Percentiles rank a stretch among this genome's conserved stretches.
These are phyloP conservation scores for Akanthomyces uredinophilus DNA, from an alignment of 2,329 filamentous ascomycete species.

Conservation along the genomic window DNA sequence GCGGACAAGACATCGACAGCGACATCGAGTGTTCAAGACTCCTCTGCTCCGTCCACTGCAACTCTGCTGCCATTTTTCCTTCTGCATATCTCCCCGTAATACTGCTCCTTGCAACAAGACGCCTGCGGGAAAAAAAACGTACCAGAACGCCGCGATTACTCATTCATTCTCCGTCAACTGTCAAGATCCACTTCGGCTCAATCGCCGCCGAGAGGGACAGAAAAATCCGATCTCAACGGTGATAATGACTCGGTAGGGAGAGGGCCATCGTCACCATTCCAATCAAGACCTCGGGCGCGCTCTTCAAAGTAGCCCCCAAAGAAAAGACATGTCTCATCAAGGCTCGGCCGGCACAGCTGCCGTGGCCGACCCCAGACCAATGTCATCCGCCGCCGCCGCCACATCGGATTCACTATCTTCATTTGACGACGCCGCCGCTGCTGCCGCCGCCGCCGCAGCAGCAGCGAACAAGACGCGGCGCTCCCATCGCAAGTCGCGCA, in stretches of 20 bases:
- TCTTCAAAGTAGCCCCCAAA: neutral
- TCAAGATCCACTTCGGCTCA: neutral
- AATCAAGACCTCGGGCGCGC: neutral
- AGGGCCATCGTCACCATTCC: neutral
- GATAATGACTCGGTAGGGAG: neutral
- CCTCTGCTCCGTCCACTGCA: neutral
- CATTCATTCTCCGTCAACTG: no score
- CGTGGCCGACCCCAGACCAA: neutral
- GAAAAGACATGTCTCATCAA: conserved; percentile 2
- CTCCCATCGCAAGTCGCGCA: conserved; percentile 36
- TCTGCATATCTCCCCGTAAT: neutral
- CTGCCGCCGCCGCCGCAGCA: conserved; percentile 9
- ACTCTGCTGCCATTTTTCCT: no score
- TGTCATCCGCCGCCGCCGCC: neutral
- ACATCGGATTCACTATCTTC: neutral
- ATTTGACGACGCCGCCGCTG: neutral
- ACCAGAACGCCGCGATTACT: no score
- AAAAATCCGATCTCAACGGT: neutral
- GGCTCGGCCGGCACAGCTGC: neutral
- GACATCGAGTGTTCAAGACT: neutral
- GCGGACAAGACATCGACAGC: neutral
- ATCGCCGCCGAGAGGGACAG: neutral
- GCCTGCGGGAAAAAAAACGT: no score
- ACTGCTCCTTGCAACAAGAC: no score
- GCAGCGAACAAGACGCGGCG: conserved; percentile 29